Base-by-base conservation (phyloP, 345 rosid species). In the Lumnitzera littorea region DNA sequence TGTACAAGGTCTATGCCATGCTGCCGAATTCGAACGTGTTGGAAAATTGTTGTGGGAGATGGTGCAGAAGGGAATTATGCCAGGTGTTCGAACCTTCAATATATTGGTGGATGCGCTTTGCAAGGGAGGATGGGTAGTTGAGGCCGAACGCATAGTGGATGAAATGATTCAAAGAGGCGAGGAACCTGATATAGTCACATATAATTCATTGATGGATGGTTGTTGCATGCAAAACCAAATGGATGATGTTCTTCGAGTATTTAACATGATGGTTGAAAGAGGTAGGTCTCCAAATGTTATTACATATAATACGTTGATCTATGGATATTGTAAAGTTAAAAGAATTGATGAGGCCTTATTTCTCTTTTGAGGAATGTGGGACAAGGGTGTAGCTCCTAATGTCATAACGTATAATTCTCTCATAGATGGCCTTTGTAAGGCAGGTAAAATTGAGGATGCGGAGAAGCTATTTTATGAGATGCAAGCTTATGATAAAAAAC, bases 371-470 rank as follows among this genome's bases (percentile, higher is more conserved):
- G 56, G 49, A 63, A 78, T 75, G 81, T 23, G 50, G 25, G 12
- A 27, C 41, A 67, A 29, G 9, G 60, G 82, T 62, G 62, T 61
- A 63, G 48, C 12, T 27, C 69, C 76, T 14, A 53, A 53, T 14
- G 24, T 55, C 12, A 47, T 69, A 11, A 75, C 77, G 0, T 77
- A 65, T 57, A 62, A 54, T 54, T 57, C 67, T 23, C 65, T 82
- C 43, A 62, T 82, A 51, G 17, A 58, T 8, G 80, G 76, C 10
- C 62, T 71, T 51, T 74, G 51, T 52, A 12, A 1, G 29, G 68
- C 50, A 24, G 69, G 82, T 46, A 71, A 57, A 58, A 20, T 69
- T 15, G 63, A 57, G 51, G 73, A 63, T 14, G 85, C 80, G n/a
- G 46, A 57, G 49, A 57, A 51, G 12, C 13, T 69, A 60, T 57